Evolutionary conservation across 2,329 filamentous ascomycete genomes (phyloP).

Genomic region (Triangularia setosa): DNA sequence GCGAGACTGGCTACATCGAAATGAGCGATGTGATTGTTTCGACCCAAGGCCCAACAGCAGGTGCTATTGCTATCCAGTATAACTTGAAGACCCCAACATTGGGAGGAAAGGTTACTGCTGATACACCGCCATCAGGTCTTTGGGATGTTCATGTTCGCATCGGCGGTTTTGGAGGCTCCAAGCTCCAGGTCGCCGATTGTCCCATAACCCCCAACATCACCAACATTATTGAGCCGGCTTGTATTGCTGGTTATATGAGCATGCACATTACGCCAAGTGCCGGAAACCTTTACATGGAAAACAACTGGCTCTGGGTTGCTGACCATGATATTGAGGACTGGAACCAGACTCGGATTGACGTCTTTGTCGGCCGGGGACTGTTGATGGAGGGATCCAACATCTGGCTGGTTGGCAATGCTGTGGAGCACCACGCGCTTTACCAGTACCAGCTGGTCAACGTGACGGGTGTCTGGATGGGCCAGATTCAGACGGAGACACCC

Average conservation of each 20-base stretch:
- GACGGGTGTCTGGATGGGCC: conserved; percentile 58
- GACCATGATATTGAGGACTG: conserved; percentile 49
- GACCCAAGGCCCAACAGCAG: conserved; percentile 62
- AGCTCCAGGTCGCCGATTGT: conserved; percentile 65
- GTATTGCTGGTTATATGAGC: conserved; percentile 37
- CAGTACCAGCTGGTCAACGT: conserved; percentile 64
- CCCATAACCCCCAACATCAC: conserved; percentile 44
- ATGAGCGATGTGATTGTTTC: conserved; percentile 69
- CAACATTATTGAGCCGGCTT: conserved; percentile 29
- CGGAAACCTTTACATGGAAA: conserved; percentile 43
- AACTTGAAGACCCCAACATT: conserved; percentile 52
- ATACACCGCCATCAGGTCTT: conserved; percentile 45
- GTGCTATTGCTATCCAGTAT: conserved; percentile 69
- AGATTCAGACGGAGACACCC: conserved; percentile 66
- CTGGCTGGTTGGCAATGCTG: conserved; percentile 62
- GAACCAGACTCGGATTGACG: conserved; percentile 41
- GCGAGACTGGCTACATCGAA: conserved; percentile 63
- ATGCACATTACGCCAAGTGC: conserved; percentile 40
- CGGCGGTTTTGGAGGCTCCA: conserved; percentile 65
- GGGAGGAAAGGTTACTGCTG: conserved; percentile 20
- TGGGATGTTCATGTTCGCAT: conserved; percentile 77
- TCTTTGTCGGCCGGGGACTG: conserved; percentile 48
- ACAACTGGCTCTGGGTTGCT: conserved; percentile 49
- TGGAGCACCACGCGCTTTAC: conserved; percentile 64
- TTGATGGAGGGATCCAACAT: conserved; percentile 44